Evolutionary conservation across 1,284 basidiomycete species (phyloP), one percentile per base, ranked within the genome.

Genomic region (Tremellales sp.): DNA sequence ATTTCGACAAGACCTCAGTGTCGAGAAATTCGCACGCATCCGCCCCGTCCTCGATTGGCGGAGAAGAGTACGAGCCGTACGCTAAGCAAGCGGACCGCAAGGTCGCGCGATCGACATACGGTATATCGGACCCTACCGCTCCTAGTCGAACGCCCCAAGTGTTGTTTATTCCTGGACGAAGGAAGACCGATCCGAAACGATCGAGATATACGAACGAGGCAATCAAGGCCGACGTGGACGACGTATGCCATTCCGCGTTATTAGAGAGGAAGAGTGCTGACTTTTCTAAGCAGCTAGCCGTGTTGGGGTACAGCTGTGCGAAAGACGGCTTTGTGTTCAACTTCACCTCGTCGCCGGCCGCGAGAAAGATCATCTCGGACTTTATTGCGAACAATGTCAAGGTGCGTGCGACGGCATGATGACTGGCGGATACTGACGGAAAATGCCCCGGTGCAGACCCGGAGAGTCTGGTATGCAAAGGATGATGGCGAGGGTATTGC

Each of bases 351-450:
- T 56, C 61, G 1, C 57, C 58, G 1, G 55, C 57, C 2, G 65
- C 65, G 0, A 53, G 60, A 13, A 61, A 61, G 44, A 57, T 68
- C 36, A 60, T 70, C 2, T 57, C 60, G 8, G 65, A 67, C n/a
- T 70, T 70, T 43, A 70, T 70, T 35, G 59, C 63, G 4, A 50
- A 48, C 12, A 66, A 70, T 41, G 63, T 70, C 39, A 60, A 60
- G 45, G 59, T 61, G n/a, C 33, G 54, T 51, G 18, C 12, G 9
- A 4, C 4, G 16, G 21, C 21, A 18, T 35, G 22, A 4, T 36
- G 24, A 6, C 3, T 2, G 14, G 13, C n/a, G 24, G 18, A 40
- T 12, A 24, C 4, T 18, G 10, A 14, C 32, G 26, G 18, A 31
- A 16, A 5, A 31, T 14, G 9, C 19, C 13, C 40, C 24, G 25